Conservation (phyloP, 345 rosid genomes). For the Pistacia vera region DNA sequence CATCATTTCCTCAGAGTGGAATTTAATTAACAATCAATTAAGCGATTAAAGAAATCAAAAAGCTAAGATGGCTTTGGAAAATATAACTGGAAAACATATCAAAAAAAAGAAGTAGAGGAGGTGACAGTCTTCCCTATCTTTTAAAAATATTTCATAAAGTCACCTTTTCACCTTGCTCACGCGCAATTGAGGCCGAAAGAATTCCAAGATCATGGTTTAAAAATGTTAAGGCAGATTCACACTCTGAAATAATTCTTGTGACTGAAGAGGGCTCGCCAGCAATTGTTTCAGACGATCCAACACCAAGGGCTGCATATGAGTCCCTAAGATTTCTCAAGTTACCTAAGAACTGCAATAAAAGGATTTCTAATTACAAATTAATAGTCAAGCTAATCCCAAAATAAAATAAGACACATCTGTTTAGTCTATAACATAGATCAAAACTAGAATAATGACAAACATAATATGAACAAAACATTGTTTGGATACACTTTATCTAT, state of each 20-base stretch:
- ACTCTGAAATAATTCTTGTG: slow-evolving; percentile 83
- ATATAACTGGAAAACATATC: background rate
- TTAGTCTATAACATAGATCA: slow-evolving; percentile 1
- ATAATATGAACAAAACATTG: background rate
- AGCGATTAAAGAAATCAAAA: background rate
- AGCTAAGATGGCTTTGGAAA: background rate
- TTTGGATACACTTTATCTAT: background rate
- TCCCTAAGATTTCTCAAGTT: slow-evolving; percentile 96
- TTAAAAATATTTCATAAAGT: slow-evolving; percentile 18
- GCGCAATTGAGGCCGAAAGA: slow-evolving; percentile 85
- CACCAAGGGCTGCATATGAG: slow-evolving; percentile 88
- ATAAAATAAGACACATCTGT: background rate
- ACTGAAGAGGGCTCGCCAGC: slow-evolving; percentile 92
- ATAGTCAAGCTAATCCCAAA: background rate
- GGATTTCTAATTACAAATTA: background rate
- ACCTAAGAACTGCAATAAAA: slow-evolving; percentile 71
- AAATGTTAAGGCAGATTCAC: slow-evolving; percentile 83
- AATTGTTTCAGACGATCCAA: slow-evolving; percentile 81
- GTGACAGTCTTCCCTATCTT: background rate
- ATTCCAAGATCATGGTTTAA: slow-evolving; percentile 87
- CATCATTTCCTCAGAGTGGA: background rate
- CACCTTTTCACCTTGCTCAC: slow-evolving; percentile 57
- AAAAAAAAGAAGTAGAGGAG: background rate
- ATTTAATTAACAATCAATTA: background rate
- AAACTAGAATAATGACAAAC: background rate